Base-by-base conservation (phyloP, 306 rosid genomes). In the Bauhinia variegata region DNA sequence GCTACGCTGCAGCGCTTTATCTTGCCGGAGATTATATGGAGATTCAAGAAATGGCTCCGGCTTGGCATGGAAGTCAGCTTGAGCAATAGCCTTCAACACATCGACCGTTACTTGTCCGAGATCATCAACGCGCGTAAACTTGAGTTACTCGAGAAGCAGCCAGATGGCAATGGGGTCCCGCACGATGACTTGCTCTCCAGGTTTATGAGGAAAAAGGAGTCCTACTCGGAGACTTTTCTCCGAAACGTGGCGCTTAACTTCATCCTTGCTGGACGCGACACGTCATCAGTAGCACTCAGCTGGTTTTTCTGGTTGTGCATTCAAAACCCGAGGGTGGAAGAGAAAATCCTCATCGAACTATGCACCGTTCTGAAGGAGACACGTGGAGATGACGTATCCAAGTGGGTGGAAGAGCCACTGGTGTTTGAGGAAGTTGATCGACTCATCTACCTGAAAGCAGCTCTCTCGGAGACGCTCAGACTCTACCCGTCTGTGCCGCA, bases 201-300 rank as follows among this genome's bases (percentile, higher is more conserved):
- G 50, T 92, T 92, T 80, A 89, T 92, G 93, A 92, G 75, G 85
- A 92, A 84, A 23, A 92, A 81, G 11, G 96, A 83, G 13, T 60
- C 85, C 11, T 92, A 89, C 84, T 66, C 98, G 0, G 81, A 89
- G 36, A 39, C 68, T 41, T 92, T 89, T 30, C 93, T 92, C 14
- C 93, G 89, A 63, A 83, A 87, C 19, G 98, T 92, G 81, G 89
- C 88, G 0, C 93, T 92, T 28, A 92, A 92, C 42, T 92, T 92
- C 87, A 92, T 92, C 79, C 86, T 92, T 6, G 98, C 98, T 23
- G 98, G 98, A 56, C 87, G 98, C 0, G 96, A 92, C 89, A 92
- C 98, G 8, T 92, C 98, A 68, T 92, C 98, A 0, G 93, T 86
- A 0, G 98, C 98, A 0, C 69, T 92, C 0, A 92, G 96, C 59